Conservation (phyloP, 2,329 filamentous ascomycete species). For the Arthrobotrys conoides region DNA sequence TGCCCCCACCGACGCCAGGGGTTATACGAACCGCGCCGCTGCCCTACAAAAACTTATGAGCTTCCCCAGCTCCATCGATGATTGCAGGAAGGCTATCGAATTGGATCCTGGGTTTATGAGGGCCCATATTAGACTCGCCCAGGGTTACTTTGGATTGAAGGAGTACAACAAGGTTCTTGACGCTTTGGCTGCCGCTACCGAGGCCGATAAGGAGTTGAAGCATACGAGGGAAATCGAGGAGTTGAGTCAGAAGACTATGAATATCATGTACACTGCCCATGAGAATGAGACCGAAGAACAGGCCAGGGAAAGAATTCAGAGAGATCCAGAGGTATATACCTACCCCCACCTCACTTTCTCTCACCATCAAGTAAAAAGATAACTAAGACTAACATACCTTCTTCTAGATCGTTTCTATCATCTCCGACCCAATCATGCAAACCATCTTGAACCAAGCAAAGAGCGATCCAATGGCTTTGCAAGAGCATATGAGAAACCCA, state of each 20-base stretch:
- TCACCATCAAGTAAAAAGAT: slow-evolving; percentile 59
- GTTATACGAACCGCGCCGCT: slow-evolving; percentile 96
- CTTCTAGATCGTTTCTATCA: slow-evolving; percentile 82
- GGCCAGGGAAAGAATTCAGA: slow-evolving; percentile 89
- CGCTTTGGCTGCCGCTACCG: slow-evolving; percentile 83
- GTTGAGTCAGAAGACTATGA: slow-evolving; percentile 91
- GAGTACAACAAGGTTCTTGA: slow-evolving; percentile 97
- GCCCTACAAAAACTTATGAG: slow-evolving; percentile 97
- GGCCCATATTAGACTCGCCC: slow-evolving; percentile 95
- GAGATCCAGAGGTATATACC: slow-evolving; percentile 84
- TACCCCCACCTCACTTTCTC: background rate
- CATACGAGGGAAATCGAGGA: slow-evolving; percentile 92
- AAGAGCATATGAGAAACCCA: slow-evolving; percentile 97
- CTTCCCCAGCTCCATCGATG: slow-evolving; percentile 91
- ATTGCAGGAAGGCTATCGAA: slow-evolving; percentile 92
- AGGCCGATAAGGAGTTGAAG: slow-evolving; percentile 82
- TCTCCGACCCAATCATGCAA: slow-evolving; percentile 98
- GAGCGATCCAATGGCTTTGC: slow-evolving; percentile 88
- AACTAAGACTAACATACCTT: slow-evolving; percentile 63
- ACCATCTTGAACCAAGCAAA: slow-evolving; percentile 97
- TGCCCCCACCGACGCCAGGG: slow-evolving; percentile 89
- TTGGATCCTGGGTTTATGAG: slow-evolving; percentile 92
- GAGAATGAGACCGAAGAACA: slow-evolving; percentile 97
- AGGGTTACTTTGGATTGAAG: slow-evolving; percentile 96
- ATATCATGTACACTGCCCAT: slow-evolving; percentile 88